A percentile compares a stretch with the other conserved stretches of the same genome.
phyloP scores from a whole-genome alignment of 2,329 filamentous ascomycete genomes.

The Colletotrichum horii region DNA sequence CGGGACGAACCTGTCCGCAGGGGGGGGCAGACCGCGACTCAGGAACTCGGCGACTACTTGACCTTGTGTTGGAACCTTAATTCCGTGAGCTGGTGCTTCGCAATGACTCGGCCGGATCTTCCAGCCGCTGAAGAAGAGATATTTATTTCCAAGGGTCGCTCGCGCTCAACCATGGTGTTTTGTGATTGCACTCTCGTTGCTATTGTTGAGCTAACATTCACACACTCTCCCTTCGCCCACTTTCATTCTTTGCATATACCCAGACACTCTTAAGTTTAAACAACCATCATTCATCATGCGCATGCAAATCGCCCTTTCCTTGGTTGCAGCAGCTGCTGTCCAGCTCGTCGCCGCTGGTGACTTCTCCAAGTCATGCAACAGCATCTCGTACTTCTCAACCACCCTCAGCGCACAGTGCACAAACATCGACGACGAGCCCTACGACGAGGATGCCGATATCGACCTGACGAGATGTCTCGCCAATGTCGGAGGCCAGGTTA shows the following conservation, averaged over 20 bases:
- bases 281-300: not conserved
- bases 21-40: not conserved
- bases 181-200: not conserved
- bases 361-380: not conserved
- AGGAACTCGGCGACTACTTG: not conserved
- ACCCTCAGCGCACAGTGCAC: not conserved
- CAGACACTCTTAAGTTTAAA: not conserved
- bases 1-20: not conserved
- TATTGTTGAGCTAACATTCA: not conserved
- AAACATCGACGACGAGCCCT: not conserved
- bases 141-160: not conserved
- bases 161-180: accelerated
- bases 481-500: not conserved
- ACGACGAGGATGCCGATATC: not conserved
- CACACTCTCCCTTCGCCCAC: not conserved
- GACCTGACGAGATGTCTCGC: not conserved
- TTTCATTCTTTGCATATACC: not conserved
- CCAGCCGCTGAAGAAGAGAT: not conserved
- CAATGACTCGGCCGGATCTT: not conserved
- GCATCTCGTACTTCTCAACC: not conserved
- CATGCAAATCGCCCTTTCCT: not conserved
- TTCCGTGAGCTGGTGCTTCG: accelerated
- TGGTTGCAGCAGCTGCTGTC: not conserved
- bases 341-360: not conserved
- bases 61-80: not conserved